A percentile compares a stretch with the other conserved stretches of the same genome.
phyloP scores from a whole-genome alignment of 805 yeast species.

The Metschnikowia amazonensis region DNA sequence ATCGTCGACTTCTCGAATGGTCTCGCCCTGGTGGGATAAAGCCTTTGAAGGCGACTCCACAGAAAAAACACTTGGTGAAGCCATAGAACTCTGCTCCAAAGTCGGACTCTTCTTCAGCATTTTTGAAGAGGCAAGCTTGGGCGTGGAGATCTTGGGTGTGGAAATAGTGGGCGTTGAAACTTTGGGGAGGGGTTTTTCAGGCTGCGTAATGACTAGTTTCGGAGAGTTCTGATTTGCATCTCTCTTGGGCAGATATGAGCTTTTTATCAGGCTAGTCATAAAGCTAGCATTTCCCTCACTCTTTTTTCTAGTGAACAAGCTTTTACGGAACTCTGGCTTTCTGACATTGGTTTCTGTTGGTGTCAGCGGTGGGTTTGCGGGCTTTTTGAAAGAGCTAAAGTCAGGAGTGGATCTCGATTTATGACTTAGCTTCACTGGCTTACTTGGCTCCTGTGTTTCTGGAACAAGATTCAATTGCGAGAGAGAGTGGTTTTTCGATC shows the following conservation, averaged over 20 bases:
- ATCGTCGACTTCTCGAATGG: conserved; percentile 21
- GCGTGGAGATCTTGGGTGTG: background rate
- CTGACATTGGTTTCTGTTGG: background rate
- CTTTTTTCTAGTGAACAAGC: conserved; percentile 2
- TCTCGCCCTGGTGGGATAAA: conserved; percentile 10
- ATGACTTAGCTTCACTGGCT: conserved; percentile 19
- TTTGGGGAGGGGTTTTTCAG: background rate
- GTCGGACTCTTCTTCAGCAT: background rate
- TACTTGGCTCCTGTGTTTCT: conserved; percentile 12
- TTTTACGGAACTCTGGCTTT: background rate
- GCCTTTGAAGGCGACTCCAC: conserved; percentile 10
- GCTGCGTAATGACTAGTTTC: background rate
- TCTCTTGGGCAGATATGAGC: background rate
- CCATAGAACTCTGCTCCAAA: background rate
- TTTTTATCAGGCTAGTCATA: background rate
- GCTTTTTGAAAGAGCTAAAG: conserved; percentile 14
- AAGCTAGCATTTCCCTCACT: background rate
- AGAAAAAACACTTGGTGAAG: conserved; percentile 7
- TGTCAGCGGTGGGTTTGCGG: conserved; percentile 14
- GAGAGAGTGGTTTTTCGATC: conserved; percentile 29
- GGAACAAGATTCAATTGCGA: conserved; percentile 10
- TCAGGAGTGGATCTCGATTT: conserved; percentile 33
- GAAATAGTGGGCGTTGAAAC: background rate
- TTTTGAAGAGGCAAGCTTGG: background rate
- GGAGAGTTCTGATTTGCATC: background rate